phyloP scores from a whole-genome alignment of 2,329 filamentous ascomycete genomes.

The Domatiomyces catenatus region DNA sequence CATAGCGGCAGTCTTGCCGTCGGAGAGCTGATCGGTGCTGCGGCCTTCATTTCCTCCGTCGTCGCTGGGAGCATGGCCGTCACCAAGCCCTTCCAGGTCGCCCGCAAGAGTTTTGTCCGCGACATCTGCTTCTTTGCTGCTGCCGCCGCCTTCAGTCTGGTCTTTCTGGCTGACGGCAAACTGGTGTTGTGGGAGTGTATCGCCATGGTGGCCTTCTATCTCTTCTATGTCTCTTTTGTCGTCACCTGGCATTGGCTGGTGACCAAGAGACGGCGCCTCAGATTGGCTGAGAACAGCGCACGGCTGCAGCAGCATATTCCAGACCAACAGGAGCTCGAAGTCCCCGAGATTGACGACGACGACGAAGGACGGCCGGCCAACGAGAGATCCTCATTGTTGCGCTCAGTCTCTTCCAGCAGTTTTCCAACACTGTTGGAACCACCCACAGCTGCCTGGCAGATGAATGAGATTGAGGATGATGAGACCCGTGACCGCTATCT shows the following conservation, averaged over 20 bases:
- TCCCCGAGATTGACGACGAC: constrained; percentile 40
- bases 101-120: constrained; percentile 73
- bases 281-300: constrained; percentile 54
- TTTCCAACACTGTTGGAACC: constrained; percentile 46
- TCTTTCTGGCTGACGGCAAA: constrained; percentile 70
- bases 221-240: constrained; percentile 77
- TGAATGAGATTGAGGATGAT: constrained; percentile 43
- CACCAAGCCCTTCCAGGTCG: constrained; percentile 86
- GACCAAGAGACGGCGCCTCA: constrained; percentile 44
- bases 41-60: constrained; percentile 89
- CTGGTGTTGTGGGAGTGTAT: constrained; percentile 79
- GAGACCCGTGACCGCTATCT: constrained; percentile 44
- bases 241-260: constrained; percentile 85
- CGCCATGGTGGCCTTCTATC: constrained; percentile 79
- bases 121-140: constrained; percentile 87
- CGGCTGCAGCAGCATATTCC: constrained; percentile 57
- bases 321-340: constrained; percentile 42
- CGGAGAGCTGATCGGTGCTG: constrained; percentile 86
- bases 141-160: constrained; percentile 72
- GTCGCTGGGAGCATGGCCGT: constrained; percentile 95
- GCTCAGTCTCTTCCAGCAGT: constrained; percentile 44
- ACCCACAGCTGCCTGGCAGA: constrained; percentile 26
- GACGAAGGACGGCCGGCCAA: constrained; percentile 36
- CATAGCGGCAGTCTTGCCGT: constrained; percentile 95
- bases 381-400: constrained; percentile 30